Percentiles rank a stretch among this genome's conserved stretches.
Evolutionary conservation across 108 stramenopile genomes (phyloP).

Genomic region (Fragilariopsis cylindrus): DNA sequence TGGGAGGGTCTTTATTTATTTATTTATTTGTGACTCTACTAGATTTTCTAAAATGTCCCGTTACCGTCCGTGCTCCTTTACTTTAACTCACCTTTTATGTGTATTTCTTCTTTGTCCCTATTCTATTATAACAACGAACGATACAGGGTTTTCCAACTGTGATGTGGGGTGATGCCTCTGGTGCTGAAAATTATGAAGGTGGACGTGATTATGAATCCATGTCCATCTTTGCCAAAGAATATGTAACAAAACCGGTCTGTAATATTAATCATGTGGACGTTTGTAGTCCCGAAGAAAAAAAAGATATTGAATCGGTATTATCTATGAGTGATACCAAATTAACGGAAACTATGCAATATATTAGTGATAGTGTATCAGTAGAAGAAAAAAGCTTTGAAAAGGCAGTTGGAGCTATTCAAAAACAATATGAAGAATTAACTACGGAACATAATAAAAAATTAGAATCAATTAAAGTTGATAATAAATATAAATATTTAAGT

Average conservation of each 20-base stretch:
- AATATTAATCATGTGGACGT: conserved; percentile 52
- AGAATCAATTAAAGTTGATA: conserved; percentile 46
- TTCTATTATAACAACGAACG: not conserved
- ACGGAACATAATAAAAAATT: conserved; percentile 43
- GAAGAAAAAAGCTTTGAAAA: conserved; percentile 58
- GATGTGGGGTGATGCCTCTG: conserved; percentile 66
- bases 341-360: conserved; percentile 31
- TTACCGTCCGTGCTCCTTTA: not conserved
- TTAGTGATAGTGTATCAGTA: conserved; percentile 39
- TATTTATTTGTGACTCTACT: not conserved
- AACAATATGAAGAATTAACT: conserved; percentile 45
- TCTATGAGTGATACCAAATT: conserved; percentile 55
- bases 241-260: conserved; percentile 64
- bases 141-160: conserved; percentile 86
- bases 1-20: not conserved
- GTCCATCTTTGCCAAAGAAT: conserved; percentile 62
- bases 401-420: conserved; percentile 55
- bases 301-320: conserved; percentile 47
- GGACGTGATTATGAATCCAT: conserved; percentile 64
- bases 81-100: too few relatives aligned
- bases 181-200: conserved; percentile 80
- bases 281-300: conserved; percentile 62
- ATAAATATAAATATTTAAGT: conserved; percentile 43
- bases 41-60: not conserved
- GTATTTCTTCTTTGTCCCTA: not conserved